phyloP scores from a whole-genome alignment of 257 asterid species.

The Leonotis leonurus region DNA sequence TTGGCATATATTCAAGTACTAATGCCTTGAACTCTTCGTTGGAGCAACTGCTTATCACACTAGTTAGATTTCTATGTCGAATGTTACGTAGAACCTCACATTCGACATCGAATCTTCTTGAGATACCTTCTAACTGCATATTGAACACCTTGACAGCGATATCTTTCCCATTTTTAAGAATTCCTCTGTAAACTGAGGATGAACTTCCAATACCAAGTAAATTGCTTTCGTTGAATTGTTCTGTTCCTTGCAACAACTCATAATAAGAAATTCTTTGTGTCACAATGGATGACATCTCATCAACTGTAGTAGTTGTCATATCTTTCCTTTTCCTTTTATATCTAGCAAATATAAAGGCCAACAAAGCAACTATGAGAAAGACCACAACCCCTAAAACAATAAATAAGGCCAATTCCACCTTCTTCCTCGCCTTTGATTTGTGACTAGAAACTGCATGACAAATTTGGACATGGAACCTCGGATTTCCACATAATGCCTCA shows the following conservation, averaged over 20 bases:
- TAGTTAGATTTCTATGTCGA: conserved; percentile 28
- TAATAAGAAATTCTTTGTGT: conserved; percentile 18
- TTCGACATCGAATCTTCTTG: too few species aligned
- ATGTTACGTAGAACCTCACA: conserved; percentile 16
- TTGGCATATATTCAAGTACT: too few species aligned
- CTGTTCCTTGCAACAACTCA: conserved; percentile 25
- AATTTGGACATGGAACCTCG: conserved; percentile 10
- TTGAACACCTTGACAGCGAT: neutral
- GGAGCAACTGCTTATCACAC: conserved; percentile 27
- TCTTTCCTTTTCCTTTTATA: neutral
- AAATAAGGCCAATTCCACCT: neutral
- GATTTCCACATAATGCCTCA: conserved; percentile 10
- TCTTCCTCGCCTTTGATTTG: neutral
- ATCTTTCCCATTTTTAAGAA: neutral
- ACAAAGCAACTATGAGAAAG: neutral
- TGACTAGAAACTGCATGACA: neutral
- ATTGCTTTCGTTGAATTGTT: conserved; percentile 11
- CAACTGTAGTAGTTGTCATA: neutral
- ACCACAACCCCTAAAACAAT: conserved; percentile 6
- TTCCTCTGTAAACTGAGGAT: neutral
- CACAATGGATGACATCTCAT: neutral
- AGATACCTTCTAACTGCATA: neutral
- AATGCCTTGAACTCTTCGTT: conserved; percentile 30
- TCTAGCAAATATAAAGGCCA: neutral
- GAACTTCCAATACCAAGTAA: conserved; percentile 23